Conservation (phyloP, 306 rosid species). For the Citrullus mucosospermus region DNA sequence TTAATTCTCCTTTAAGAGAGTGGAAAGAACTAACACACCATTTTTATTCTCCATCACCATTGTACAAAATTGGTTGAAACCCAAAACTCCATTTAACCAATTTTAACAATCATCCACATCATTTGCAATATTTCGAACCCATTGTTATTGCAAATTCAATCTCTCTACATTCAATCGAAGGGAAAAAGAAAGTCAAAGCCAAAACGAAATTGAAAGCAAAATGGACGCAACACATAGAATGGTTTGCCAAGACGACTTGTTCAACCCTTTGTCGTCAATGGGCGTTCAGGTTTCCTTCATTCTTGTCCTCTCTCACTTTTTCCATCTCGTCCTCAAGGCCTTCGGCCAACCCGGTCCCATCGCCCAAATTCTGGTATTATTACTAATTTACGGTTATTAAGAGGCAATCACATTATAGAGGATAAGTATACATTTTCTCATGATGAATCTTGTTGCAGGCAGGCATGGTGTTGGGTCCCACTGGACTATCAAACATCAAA, state of each 20-base stretch:
- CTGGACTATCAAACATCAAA: slow-evolving; percentile 45
- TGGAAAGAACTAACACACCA: neutral
- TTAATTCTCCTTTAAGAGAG: neutral
- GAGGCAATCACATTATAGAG: no score
- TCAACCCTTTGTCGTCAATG: slow-evolving; percentile 78
- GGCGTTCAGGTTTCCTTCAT: slow-evolving; percentile 75
- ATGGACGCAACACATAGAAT: slow-evolving; percentile 73
- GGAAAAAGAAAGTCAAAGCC: neutral
- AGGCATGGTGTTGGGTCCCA: slow-evolving; percentile 67
- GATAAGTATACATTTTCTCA: neutral
- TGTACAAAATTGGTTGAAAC: neutral
- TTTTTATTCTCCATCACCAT: neutral
- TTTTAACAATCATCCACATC: neutral
- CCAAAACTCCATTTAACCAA: neutral
- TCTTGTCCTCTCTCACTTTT: slow-evolving; percentile 83
- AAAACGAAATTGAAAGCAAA: neutral
- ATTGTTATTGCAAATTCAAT: neutral
- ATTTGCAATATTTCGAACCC: neutral
- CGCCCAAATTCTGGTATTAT: slow-evolving; percentile 52
- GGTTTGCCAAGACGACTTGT: slow-evolving; percentile 45
- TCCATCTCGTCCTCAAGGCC: slow-evolving; percentile 60
- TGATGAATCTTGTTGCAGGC: slow-evolving; percentile 31
- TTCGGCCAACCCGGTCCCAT: slow-evolving; percentile 87
- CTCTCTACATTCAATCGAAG: neutral
- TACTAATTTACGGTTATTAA: no score